Base-by-base conservation (phyloP, 495 filamentous ascomycete species). In the Penicillium odoratum region DNA sequence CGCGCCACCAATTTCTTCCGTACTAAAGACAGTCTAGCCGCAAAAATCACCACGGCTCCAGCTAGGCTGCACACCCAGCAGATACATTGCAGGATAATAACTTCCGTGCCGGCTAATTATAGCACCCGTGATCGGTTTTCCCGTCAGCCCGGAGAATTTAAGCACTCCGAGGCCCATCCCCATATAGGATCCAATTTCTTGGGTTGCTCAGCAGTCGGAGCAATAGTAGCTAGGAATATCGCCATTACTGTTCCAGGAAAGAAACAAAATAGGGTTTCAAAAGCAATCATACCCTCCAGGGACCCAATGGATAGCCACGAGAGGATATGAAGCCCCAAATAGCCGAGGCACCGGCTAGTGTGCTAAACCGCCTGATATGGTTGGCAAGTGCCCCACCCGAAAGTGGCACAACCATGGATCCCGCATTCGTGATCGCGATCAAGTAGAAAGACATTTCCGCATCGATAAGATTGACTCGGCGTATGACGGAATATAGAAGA, bases 231-330 rank as follows among this genome's bases (percentile, higher is more conserved):
- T 6, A 61, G 53, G 0, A 56, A 57, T 2, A 86, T 68, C 18
- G 74, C 77, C 54, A 88, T 79, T 16, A 82, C 78, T 18, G 74
- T 79, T 0, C 85, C 85, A 40, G 76, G 82, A 5, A 75, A 74
- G 51, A 85, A 83, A 0, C 85, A 84, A 59, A 85, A 84, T 8
- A 86, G 31, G 7, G 82, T 58, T 6, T 77, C 70, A 51, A 85
- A 85, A 1, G 78, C 67, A 44, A 85, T 72, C 21, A 86, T 68
- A 0, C 75, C 77, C 0, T 73, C 66, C 10, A 70, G 73, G n/a
- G 73, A 71, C 18, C 70, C 63, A 11, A 81, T 78, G 4, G 78
- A 56, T 5, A 84, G 62, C 83, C 82, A 83, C 31, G 68, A 68
- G 18, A 72, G 59, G 29, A 64, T 51, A 21, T 11, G 67, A 16